Percentiles rank a stretch among this genome's conserved stretches.
phyloP scores from a whole-genome alignment of 1,139 yeast species.

The Nakaseomyces glabratus region DNA sequence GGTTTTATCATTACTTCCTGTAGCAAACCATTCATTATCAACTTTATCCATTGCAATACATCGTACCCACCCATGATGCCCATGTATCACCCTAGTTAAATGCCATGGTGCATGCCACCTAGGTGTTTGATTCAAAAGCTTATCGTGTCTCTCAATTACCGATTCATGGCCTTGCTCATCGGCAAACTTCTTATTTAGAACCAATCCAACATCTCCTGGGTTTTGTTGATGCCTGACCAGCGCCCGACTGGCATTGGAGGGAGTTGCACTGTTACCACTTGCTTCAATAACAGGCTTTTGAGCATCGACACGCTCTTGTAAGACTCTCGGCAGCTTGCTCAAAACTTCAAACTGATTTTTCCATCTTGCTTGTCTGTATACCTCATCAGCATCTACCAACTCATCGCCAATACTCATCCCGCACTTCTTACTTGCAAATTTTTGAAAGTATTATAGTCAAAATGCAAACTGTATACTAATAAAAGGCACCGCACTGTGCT shows the following conservation, averaged over 20 bases:
- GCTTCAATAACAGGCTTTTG: no score
- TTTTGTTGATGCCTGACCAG: no score
- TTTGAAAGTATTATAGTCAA: no score
- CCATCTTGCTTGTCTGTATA: slow-evolving; percentile 25
- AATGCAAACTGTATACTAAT: no score
- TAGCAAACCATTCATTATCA: slow-evolving; percentile 80
- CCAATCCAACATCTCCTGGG: no score
- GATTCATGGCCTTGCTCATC: slow-evolving; percentile 10
- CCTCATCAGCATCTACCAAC: slow-evolving; percentile 7
- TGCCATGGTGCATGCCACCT: slow-evolving; percentile 60
- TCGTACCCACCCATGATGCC: slow-evolving; percentile 92
- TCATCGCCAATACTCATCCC: no score
- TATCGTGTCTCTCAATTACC: slow-evolving; percentile 20
- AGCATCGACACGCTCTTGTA: no score
- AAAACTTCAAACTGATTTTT: slow-evolving; percentile 25
- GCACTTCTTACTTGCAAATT: no score
- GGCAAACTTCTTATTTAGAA: not conserved
- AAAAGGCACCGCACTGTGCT: no score
- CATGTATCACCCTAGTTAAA: slow-evolving; percentile 65
- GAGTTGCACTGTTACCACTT: no score
- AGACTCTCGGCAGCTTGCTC: slow-evolving; percentile 21
- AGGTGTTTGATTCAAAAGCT: slow-evolving; percentile 30
- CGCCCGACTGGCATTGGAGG: no score
- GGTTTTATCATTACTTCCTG: slow-evolving; percentile 84
- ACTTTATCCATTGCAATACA: slow-evolving; percentile 68